Base-by-base conservation (phyloP, 2,329 filamentous ascomycete genomes). In the Penicillium janthinellum region DNA sequence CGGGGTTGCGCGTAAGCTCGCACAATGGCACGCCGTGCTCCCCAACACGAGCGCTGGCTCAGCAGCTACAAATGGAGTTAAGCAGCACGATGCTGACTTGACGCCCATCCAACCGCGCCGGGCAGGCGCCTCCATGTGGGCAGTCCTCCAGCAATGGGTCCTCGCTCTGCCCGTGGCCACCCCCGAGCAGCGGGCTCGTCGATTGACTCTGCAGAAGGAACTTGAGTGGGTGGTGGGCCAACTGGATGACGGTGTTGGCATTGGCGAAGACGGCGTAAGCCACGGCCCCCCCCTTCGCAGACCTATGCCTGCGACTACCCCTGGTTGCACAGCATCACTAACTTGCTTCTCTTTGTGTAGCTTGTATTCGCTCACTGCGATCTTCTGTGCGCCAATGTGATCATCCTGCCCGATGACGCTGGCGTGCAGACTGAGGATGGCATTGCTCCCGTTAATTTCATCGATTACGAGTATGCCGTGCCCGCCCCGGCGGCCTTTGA, bases 381-480 rank as follows among this genome's bases (percentile, higher is more conserved):
- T 77, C 85, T 99, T 25, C 83, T 99, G n/a, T 92, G 90, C 75
- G 95, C 93, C 67, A 99, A 99, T 74, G 91, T 99, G 66, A 98
- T 99, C 71, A 86, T 97, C 65, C 83, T 91, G 58, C 88, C 75
- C 54, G 61, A 56, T 62, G 59, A 65, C 55, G 73, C 74, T 44
- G 67, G 70, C 41, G 65, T 75, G 34, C 68, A 69, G 66, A 39
- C 64, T 2, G 73, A 74, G 14, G 71, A 78, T 37, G 52, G 34
- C 34, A 73, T 81, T 25, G 81, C 84, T 51, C 82, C 78, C 2
- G 89, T 94, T 57, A 86, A 86, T 72, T 98, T 99, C 78, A 99
- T 99, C 75, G 95, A 99, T 79, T 99, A 98, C 81, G 95, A 99
- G 77, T 99, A 99, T 77, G 92, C 93, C 14, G 95, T 92, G 4